phyloP scores from a whole-genome alignment of 805 yeast genomes.

The Huiozyma sinensis region DNA sequence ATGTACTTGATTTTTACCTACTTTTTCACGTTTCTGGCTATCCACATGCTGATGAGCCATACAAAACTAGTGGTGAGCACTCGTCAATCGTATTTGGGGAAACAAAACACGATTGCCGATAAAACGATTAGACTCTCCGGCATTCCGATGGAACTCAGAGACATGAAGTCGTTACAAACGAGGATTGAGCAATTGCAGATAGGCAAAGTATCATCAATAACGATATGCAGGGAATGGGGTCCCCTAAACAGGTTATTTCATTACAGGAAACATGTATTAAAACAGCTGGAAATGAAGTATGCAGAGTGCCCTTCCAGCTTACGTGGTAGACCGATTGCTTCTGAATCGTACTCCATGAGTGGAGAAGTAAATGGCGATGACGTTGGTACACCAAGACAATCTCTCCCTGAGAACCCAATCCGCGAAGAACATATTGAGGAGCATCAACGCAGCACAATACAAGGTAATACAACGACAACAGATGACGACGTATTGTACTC shows the following conservation, averaged over 20 bases:
- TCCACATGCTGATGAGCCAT: constrained; percentile 51
- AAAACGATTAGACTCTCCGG: constrained; percentile 83
- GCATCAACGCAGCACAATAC: neutral
- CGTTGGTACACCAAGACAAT: neutral
- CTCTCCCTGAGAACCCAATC: constrained; percentile 1
- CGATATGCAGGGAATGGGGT: constrained; percentile 83
- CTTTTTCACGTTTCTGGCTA: constrained; percentile 62
- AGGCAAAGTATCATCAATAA: constrained; percentile 67
- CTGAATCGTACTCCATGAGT: constrained; percentile 19
- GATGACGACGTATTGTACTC: constrained; percentile 16
- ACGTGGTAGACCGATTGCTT: constrained; percentile 12
- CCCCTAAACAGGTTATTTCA: constrained; percentile 55
- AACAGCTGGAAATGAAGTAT: constrained; percentile 46
- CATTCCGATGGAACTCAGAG: constrained; percentile 72
- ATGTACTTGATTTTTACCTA: constrained; percentile 81
- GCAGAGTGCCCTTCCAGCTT: constrained; percentile 25
- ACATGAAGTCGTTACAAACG: constrained; percentile 54
- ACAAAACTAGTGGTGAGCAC: constrained; percentile 64
- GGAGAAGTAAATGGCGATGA: neutral
- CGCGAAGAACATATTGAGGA: constrained; percentile 1
- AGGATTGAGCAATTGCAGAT: constrained; percentile 72
- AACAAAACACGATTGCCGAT: constrained; percentile 82
- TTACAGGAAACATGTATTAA: constrained; percentile 43
- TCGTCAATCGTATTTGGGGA: constrained; percentile 74
- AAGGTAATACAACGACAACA: neutral